Conservation (phyloP, 1,284 basidiomycete genomes). For the Acaromyces ingoldii region DNA sequence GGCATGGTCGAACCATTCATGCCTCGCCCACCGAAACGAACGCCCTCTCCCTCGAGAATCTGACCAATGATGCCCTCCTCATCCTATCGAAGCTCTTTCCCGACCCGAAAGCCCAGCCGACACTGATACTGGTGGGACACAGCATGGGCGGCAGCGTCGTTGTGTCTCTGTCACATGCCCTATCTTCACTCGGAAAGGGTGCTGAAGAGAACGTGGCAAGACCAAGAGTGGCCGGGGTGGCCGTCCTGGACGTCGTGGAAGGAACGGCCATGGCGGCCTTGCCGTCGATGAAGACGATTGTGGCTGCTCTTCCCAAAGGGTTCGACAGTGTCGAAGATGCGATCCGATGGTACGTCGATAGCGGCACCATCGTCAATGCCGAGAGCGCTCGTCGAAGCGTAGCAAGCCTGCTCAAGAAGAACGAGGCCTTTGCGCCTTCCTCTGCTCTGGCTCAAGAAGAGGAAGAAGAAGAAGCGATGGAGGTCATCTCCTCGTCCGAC, state of each 20-base stretch:
- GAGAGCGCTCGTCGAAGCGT: conserved; percentile 46
- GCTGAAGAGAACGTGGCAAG: background rate
- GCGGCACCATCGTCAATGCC: conserved; percentile 40
- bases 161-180: conserved; percentile 27
- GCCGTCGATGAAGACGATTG: conserved; percentile 78
- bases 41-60: conserved; percentile 37
- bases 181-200: conserved; percentile 1
- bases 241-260: conserved; percentile 92
- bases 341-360: conserved; percentile 82
- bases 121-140: conserved; percentile 48
- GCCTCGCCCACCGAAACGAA: conserved; percentile 7
- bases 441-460: background rate
- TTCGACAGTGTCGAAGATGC: conserved; percentile 79
- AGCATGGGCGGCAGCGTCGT: conserved; percentile 52
- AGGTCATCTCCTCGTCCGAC: background rate
- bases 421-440: conserved; percentile 3
- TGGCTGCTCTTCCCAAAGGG: conserved; percentile 76
- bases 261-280: conserved; percentile 91
- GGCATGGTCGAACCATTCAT: conserved; percentile 66
- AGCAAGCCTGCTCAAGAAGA: conserved; percentile 31
- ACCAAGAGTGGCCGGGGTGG: conserved; percentile 67
- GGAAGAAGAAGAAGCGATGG: conserved; percentile 1
- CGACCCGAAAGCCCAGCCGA: conserved; percentile 17
- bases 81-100: conserved; percentile 32
- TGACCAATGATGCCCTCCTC: conserved; percentile 24